Conservation (phyloP, 2,329 filamentous ascomycete species). For the Stenocarpella maydis region DNA sequence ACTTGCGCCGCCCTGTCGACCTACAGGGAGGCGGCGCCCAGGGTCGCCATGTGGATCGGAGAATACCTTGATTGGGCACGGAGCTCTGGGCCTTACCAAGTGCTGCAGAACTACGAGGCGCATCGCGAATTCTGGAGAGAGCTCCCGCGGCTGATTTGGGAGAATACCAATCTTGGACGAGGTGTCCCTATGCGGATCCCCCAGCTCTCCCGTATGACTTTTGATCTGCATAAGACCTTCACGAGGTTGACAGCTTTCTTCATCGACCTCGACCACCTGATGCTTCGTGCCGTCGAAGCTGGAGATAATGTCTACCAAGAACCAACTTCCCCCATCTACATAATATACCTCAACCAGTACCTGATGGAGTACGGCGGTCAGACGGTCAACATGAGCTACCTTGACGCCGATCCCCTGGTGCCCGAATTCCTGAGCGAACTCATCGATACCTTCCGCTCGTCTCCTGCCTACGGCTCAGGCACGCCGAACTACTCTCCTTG, state of each 20-base stretch:
- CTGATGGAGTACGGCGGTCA: constrained; percentile 28
- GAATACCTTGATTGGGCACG: constrained; percentile 54
- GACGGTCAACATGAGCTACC: background rate
- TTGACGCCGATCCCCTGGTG: constrained; percentile 38
- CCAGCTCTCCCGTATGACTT: constrained; percentile 45
- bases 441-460: constrained; percentile 53
- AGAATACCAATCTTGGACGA: constrained; percentile 37
- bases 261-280: constrained; percentile 56
- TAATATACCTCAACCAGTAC: constrained; percentile 47
- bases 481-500: constrained; percentile 52
- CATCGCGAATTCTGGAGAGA: constrained; percentile 60
- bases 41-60: constrained; percentile 60
- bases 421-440: constrained; percentile 48
- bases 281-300: constrained; percentile 44
- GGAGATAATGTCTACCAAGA: constrained; percentile 44
- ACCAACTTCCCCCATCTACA: constrained; percentile 54
- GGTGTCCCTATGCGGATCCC: constrained; percentile 38
- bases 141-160: constrained; percentile 59
- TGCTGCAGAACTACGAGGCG: constrained; percentile 53
- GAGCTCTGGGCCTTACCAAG: constrained; percentile 44
- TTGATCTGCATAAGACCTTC: constrained; percentile 51
- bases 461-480: constrained; percentile 21
- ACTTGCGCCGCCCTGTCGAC: constrained; percentile 40
- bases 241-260: constrained; percentile 62
- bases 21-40: constrained; percentile 36